A percentile compares a stretch with the other conserved stretches of the same genome.
Evolutionary conservation across 805 yeast genomes (phyloP).

Genomic region (Metschnikowia gelsemii): DNA sequence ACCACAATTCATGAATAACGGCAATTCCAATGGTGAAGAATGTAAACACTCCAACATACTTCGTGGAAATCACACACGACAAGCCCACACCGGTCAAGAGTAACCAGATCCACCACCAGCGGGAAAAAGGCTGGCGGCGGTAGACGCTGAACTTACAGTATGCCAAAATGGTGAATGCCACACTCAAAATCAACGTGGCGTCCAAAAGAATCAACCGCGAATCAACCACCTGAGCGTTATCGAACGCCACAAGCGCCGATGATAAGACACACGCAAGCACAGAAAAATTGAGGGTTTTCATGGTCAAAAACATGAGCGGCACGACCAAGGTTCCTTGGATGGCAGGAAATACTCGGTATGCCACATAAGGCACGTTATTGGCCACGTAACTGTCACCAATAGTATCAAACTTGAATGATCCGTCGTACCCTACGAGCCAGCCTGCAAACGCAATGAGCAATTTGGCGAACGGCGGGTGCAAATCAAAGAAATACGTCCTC

Average conservation of each 20-base stretch:
- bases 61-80: constrained; percentile 91
- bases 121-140: constrained; percentile 63
- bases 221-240: constrained; percentile 87
- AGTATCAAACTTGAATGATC: constrained; percentile 85
- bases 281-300: constrained; percentile 81
- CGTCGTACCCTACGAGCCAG: constrained; percentile 84
- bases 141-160: constrained; percentile 75
- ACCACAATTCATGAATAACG: constrained; percentile 86
- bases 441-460: constrained; percentile 89
- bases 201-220: constrained; percentile 89
- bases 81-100: constrained; percentile 77
- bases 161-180: constrained; percentile 75
- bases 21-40: constrained; percentile 85
- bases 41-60: constrained; percentile 94
- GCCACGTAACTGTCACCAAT: constrained; percentile 80
- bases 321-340: constrained; percentile 79
- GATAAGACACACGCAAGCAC: constrained; percentile 79
- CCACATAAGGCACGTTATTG: constrained; percentile 83
- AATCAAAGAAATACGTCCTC: constrained; percentile 90
- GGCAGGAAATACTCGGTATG: constrained; percentile 77
- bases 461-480: constrained; percentile 98
- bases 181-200: constrained; percentile 80
- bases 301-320: constrained; percentile 78
- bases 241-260: constrained; percentile 72
- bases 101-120: constrained; percentile 87